These are phyloP conservation scores for Penicillium thymicola DNA, from an alignment of 2,329 filamentous ascomycete genomes.

Conservation along the genomic window DNA sequence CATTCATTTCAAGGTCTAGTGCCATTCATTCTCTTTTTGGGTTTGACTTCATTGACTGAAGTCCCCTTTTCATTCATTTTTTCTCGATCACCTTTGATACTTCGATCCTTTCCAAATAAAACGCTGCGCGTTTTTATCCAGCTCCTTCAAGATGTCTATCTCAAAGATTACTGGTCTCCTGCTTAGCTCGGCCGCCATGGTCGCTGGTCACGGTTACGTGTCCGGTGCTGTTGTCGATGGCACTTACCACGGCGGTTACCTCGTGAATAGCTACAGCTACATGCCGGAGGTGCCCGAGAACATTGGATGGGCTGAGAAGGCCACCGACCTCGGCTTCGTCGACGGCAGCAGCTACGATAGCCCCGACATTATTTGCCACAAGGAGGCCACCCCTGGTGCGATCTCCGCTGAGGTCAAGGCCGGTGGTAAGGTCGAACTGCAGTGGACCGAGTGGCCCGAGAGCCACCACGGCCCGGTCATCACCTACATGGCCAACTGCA, in stretches of 20 bases:
- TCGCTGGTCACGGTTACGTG: conserved; percentile 41
- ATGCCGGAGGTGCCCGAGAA: conserved; percentile 37
- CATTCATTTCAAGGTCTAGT: conserved; percentile 34
- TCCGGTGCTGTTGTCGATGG: conserved; percentile 36
- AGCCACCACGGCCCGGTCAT: conserved; percentile 63
- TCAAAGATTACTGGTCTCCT: conserved; percentile 33
- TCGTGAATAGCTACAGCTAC: conserved; percentile 37
- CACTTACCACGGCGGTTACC: conserved; percentile 41
- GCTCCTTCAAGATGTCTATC: conserved; percentile 30
- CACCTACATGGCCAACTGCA: conserved; percentile 61
- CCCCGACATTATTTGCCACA: conserved; percentile 62
- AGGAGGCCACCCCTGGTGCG: conserved; percentile 50
- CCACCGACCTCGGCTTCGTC: conserved; percentile 55
- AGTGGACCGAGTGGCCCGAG: conserved; percentile 65
- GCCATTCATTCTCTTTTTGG: conserved; percentile 29
- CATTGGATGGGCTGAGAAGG: conserved; percentile 55
- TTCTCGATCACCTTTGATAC: conserved; percentile 12
- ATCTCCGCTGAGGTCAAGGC: conserved; percentile 58
- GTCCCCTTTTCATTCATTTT: conserved; percentile 33
- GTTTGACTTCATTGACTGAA: conserved; percentile 37
- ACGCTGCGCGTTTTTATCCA: conserved; percentile 33
- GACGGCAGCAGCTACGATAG: conserved; percentile 46
- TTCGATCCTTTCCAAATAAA: conserved; percentile 15
- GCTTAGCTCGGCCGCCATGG: conserved; percentile 36
- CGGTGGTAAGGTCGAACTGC: conserved; percentile 56